Evolutionary conservation across 345 rosid species (phyloP).

Genomic region (Ceriops decandra): DNA sequence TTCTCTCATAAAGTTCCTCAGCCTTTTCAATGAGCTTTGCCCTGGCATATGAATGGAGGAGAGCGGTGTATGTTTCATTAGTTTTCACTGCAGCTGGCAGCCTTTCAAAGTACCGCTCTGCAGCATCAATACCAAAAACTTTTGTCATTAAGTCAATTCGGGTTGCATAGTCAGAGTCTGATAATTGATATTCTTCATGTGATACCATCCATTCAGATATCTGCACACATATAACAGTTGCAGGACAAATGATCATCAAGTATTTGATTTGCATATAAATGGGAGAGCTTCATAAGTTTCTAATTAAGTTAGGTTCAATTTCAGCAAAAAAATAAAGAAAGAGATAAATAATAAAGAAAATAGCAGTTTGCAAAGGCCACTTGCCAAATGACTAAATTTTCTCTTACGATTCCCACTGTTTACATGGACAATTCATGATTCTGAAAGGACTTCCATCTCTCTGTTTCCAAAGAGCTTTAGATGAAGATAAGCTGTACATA

Average conservation of each 20-base stretch:
- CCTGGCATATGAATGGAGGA: slow-evolving; percentile 77
- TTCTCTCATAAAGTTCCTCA: slow-evolving; percentile 54
- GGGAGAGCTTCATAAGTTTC: neutral
- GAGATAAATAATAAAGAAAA: neutral
- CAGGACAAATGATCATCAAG: neutral
- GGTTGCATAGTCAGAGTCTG: slow-evolving; percentile 61
- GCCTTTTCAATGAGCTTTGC: slow-evolving; percentile 60
- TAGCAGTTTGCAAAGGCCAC: neutral
- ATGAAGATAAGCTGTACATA: neutral
- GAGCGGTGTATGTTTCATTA: slow-evolving; percentile 78
- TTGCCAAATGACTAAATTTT: neutral
- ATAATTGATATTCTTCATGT: slow-evolving; percentile 48
- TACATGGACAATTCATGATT: neutral
- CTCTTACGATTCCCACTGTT: neutral
- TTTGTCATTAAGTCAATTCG: slow-evolving; percentile 78
- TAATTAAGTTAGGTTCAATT: neutral
- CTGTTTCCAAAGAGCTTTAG: neutral
- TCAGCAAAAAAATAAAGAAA: neutral
- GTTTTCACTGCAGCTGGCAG: slow-evolving; percentile 51
- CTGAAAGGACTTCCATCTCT: neutral
- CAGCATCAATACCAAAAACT: slow-evolving; percentile 87
- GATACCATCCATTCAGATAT: slow-evolving; percentile 85
- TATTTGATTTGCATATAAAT: neutral
- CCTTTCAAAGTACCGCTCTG: slow-evolving; percentile 83
- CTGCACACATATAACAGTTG: slow-evolving; percentile 36